Base-by-base conservation (phyloP, 495 filamentous ascomycete genomes). In the Pseudotulostoma volvatum region DNA sequence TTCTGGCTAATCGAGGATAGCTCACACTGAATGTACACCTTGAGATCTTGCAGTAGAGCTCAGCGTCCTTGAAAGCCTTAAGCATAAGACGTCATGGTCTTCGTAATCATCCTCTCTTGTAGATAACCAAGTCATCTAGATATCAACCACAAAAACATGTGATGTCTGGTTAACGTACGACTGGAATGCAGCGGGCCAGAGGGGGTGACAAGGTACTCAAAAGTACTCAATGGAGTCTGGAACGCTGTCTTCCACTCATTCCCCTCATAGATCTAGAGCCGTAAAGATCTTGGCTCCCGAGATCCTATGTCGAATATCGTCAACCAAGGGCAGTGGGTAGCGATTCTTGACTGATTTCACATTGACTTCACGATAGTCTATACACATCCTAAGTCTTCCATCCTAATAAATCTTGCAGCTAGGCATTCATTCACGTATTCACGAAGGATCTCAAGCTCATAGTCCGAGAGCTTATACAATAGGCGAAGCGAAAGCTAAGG, bases 341-440 rank as follows among this genome's bases (percentile, higher is more conserved):
- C 33, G 34, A 25, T 52, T 45, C 19, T 45, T 44, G 18, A 43
- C 30, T 1, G 43, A 43, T 2, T 21, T 7, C 37, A 31, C 36
- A 51, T n/a, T 56, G 13, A 51, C 18, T 11, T 39, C 36, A 15
- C 46, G 11, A 31, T 43, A 49, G 21, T 50, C 33, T 9, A 37
- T 17, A 33, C 31, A 44, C 13, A 44, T 18, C 4, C 25, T 13
- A 7, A 44, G 17, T 13, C 15, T 18, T 1, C 42, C 19, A 18
- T 33, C 19, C 18, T 15, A 28, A 28, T 28, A 5, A 5, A 28
- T 28, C 23, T 11, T 28, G 5, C 11, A 11, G 23, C 23, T 5
- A 28, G 23, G 11, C 11, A 5, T 5, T 28, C 23, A 28, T 28
- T 11, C 5, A 28, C 11, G 11, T 28, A 28, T 5, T 28, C 23